phyloP scores from a whole-genome alignment of 495 filamentous ascomycete genomes.

The Trichoderma virens region DNA sequence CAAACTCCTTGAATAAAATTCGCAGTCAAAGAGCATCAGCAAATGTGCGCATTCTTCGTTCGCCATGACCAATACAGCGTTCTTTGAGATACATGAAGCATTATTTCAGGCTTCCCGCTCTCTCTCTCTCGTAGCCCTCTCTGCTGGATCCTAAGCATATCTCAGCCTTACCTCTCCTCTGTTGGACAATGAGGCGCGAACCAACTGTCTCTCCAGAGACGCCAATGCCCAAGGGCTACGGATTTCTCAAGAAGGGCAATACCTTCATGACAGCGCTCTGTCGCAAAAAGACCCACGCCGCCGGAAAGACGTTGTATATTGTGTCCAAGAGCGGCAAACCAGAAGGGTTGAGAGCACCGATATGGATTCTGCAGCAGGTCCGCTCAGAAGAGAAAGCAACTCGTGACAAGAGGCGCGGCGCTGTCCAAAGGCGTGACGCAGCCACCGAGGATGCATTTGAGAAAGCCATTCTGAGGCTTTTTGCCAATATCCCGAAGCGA shows the following conservation, averaged over 20 bases:
- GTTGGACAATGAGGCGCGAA: background rate
- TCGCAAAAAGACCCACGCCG: constrained; percentile 24
- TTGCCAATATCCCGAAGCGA: constrained; percentile 21
- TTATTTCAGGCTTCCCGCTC: background rate
- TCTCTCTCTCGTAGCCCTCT: background rate
- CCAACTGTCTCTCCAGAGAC: background rate
- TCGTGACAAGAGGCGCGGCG: constrained; percentile 18
- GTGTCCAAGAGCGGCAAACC: constrained; percentile 18
- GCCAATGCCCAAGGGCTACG: constrained; percentile 27
- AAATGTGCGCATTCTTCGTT: background rate
- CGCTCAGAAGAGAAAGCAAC: constrained; percentile 20
- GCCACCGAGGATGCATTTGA: constrained; percentile 21
- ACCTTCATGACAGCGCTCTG: constrained; percentile 32
- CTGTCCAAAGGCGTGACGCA: constrained; percentile 23
- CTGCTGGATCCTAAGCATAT: background rate
- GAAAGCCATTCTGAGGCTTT: constrained; percentile 20
- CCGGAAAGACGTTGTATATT: constrained; percentile 24
- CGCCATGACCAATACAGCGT: background rate
- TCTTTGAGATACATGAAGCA: background rate
- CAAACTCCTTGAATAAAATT: background rate
- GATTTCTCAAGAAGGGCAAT: constrained; percentile 31
- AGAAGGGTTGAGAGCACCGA: constrained; percentile 32
- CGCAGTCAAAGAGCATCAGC: background rate
- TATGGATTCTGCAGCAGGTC: constrained; percentile 21
- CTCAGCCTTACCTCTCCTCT: background rate